Base-by-base conservation (phyloP, 2,329 filamentous ascomycete species). In the Gliomastix tumulicola region DNA sequence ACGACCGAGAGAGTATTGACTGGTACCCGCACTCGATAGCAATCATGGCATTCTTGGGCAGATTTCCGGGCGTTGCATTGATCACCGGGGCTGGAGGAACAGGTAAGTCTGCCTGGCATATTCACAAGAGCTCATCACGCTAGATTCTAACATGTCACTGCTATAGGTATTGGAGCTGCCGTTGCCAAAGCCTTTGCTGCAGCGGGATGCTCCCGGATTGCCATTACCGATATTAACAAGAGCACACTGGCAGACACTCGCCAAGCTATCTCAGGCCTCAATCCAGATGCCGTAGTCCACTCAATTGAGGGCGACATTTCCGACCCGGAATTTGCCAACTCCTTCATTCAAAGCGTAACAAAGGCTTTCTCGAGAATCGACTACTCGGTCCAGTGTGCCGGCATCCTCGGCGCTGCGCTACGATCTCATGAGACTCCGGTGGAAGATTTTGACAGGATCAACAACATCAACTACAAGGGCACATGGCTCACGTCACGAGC, bases 371-470 rank as follows among this genome's bases (percentile, higher is more conserved):
- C 53, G 1, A 65, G 73, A 7, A 49, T 79, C 5, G 74, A 79
- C 46, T 79, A 78, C 47, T 65, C 65, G 0, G 68, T 77, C 7
- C 72, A 71, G 39, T 76, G 72, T 36, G 74, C 74, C 0, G 74
- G 74, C 0, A 62, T 77, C 5, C 47, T 71, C 4, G 65, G 67
- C 5, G 50, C 55, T 5, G 50, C 57, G 7, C 55, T 61, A 23
- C 56, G 62, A 16, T 66, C 66, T 1, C 46, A 62, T 21, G 71
- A 77, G 34, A 71, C 63, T n/a, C 48, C 60, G 0, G 50, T 61
- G 1, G 59, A 61, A 2, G 59, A 58, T 9, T 79, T 78, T 32
- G 73, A 79, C 38, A 56, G 56, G 7, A 60, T 79, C 32, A 76
- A 68, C 25, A 62, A 56, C 28, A 61, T 78, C 47, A 79, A 79